Percentiles rank a stretch among this genome's conserved stretches.
phyloP scores from a whole-genome alignment of 2,329 filamentous ascomycete genomes.

The Penicillium janthinellum region DNA sequence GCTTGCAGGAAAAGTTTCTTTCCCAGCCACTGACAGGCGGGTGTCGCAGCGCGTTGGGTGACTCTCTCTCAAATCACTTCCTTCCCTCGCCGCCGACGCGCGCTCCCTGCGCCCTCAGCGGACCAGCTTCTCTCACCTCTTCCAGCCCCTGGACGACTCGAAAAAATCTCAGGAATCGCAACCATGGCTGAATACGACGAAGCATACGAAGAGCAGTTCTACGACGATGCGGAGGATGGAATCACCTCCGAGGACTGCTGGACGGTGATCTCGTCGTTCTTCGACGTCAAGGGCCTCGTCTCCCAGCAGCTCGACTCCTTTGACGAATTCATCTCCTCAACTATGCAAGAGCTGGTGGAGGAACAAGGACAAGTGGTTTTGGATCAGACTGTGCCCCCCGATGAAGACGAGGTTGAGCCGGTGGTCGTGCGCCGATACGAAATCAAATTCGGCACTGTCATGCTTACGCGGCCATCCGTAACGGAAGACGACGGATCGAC shows the following conservation, averaged over 20 bases:
- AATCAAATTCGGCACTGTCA: conserved; percentile 88
- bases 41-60: conserved; percentile 28
- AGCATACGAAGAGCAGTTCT: conserved; percentile 70
- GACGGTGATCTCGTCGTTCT: conserved; percentile 96
- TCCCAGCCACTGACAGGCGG: conserved; percentile 22
- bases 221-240: conserved; percentile 66
- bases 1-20: conserved; percentile 11
- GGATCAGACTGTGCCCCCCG: conserved; percentile 83
- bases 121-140: conserved; percentile 6
- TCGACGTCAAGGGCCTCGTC: conserved; percentile 91
- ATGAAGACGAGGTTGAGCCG: conserved; percentile 69
- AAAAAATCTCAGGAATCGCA: conserved; percentile 6
- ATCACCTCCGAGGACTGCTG: conserved; percentile 98
- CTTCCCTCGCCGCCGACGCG: conserved; percentile 23
- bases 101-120: conserved; percentile 24
- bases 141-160: background rate
- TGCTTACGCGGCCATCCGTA: conserved; percentile 85
- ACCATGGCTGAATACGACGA: conserved; percentile 61
- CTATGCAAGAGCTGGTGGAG: conserved; percentile 90
- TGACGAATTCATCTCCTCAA: conserved; percentile 92
- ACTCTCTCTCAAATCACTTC: conserved; percentile 20
- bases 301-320: conserved; percentile 98
- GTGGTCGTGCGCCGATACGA: conserved; percentile 90
- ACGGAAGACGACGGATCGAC: conserved; percentile 91
- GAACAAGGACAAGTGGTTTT: conserved; percentile 91